Conservation (phyloP, 2,329 filamentous ascomycete species). For the Hypoxylon sp. region DNA sequence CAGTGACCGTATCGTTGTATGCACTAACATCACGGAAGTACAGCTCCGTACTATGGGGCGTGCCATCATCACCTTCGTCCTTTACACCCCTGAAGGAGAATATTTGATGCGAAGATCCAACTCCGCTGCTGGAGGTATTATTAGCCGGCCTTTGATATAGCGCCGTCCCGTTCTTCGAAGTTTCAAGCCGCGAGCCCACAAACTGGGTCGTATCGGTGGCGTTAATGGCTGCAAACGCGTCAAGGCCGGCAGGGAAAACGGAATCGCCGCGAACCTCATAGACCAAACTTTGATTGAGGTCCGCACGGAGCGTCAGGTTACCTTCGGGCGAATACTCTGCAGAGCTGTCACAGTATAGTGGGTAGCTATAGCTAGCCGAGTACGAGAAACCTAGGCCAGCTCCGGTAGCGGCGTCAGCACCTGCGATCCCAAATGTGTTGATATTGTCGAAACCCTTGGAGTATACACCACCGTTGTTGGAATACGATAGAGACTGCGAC, state of each 20-base stretch:
- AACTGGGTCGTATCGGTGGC: slow-evolving; percentile 49
- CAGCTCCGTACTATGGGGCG: slow-evolving; percentile 58
- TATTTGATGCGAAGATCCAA: slow-evolving; percentile 70
- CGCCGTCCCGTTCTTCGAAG: slow-evolving; percentile 71
- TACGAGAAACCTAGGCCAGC: slow-evolving; percentile 54
- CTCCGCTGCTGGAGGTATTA: slow-evolving; percentile 64
- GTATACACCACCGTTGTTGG: slow-evolving; percentile 64
- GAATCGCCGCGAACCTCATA: slow-evolving; percentile 58
- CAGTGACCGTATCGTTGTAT: slow-evolving; percentile 50
- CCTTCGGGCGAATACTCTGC: slow-evolving; percentile 60
- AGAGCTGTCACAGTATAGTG: slow-evolving; percentile 70
- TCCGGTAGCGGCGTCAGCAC: slow-evolving; percentile 59
- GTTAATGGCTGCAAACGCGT: slow-evolving; percentile 64
- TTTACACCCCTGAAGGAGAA: slow-evolving; percentile 68
- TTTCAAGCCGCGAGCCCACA: slow-evolving; percentile 58
- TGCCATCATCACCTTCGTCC: slow-evolving; percentile 41
- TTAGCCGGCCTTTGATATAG: slow-evolving; percentile 66
- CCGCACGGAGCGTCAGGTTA: slow-evolving; percentile 63
- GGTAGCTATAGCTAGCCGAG: slow-evolving; percentile 68
- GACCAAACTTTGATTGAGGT: slow-evolving; percentile 60
- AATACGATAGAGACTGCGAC: slow-evolving; percentile 70
- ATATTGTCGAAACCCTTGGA: slow-evolving; percentile 52
- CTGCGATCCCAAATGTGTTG: slow-evolving; percentile 58
- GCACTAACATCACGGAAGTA: slow-evolving; percentile 70
- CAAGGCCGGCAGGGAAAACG: slow-evolving; percentile 72